Base-by-base conservation (phyloP, 768 basidiomycete species). In the Strobilomyces confusus region DNA sequence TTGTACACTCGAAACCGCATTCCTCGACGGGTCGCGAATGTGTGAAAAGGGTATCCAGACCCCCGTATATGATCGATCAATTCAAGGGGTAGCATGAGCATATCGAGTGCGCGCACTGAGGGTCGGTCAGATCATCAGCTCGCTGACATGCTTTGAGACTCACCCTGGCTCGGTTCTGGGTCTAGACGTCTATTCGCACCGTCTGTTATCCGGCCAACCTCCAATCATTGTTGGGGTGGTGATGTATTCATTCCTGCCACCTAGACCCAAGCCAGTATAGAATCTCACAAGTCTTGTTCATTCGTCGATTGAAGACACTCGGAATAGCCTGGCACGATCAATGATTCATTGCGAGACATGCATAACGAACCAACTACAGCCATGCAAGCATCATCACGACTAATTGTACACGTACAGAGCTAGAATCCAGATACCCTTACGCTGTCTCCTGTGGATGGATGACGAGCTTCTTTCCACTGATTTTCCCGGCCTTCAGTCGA, bases 391-490 rank as follows among this genome's bases (percentile, higher is more conserved):
- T 3, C 47, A 43, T 32, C 46, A 12, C 20, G 15, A 26, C 48
- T 58, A 60, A 42, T 65, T 60, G 5, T 67, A 65, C 56, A 68
- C 51, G 5, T 46, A 34, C 25, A 23, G 3, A 33, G 8, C 26
- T 19, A 22, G 44, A 23, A 33, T 37, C n/a, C 14, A 32, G 8
- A 37, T 17, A 15, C 26, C 32, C 55, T 55, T 47, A 69, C 48
- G 38, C 55, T 8, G 71, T 72, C 36, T 77, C 73, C 52, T 71
- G 71, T 17, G 77, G 77, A 49, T 64, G 72, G 1, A 55, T 73
- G 9, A 80, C 68, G 19, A 80, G 58, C 59, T 80, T 80, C 15
- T 55, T 61, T 5, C 73, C 78, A n/a, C 75, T 77, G 29, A 78
- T 67, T 49, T 73, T 51, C 9, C 72, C 68, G 3, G 56, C 54